A percentile compares a stretch with the other conserved stretches of the same genome.
These are phyloP conservation scores for Lactifluus subvellereus DNA, from an alignment of 768 basidiomycete species.

Conservation along the genomic window DNA sequence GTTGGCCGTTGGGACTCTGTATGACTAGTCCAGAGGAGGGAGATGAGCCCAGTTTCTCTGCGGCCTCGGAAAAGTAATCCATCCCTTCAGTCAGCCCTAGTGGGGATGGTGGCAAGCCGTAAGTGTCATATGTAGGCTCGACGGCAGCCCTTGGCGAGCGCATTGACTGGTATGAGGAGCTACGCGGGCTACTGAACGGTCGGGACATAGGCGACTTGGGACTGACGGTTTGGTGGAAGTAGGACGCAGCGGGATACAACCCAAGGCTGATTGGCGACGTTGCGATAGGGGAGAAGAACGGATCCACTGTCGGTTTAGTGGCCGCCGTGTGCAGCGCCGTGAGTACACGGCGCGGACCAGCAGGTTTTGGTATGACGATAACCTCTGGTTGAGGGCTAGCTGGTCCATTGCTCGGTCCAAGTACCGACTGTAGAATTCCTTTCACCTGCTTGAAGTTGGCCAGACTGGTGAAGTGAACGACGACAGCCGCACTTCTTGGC, in stretches of 20 bases:
- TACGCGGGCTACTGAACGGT: conserved; percentile 44
- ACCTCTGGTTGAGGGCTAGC: conserved; percentile 68
- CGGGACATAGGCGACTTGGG: conserved; percentile 43
- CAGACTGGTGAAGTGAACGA: conserved; percentile 89
- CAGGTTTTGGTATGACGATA: conserved; percentile 96
- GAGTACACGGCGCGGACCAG: conserved; percentile 87
- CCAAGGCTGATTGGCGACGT: conserved; percentile 84
- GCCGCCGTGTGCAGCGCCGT: conserved; percentile 90
- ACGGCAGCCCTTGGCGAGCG: conserved; percentile 44
- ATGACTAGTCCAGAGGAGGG: conserved; percentile 85
- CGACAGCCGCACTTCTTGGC: conserved; percentile 42
- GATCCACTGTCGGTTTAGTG: conserved; percentile 81
- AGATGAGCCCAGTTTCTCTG: conserved; percentile 65
- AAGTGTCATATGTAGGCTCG: conserved; percentile 32
- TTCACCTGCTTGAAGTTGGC: conserved; percentile 84
- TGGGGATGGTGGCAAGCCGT: conserved; percentile 58
- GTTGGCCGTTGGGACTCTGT: conserved; percentile 88
- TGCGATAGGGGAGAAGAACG: conserved; percentile 90
- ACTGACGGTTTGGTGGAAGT: conserved; percentile 31
- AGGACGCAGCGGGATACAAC: conserved; percentile 42
- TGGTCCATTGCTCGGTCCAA: conserved; percentile 42
- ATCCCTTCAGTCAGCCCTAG: conserved; percentile 62
- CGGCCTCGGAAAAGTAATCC: conserved; percentile 68
- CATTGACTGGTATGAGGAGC: conserved; percentile 58
- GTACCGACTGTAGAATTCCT: conserved; percentile 71